These are phyloP conservation scores for Davidsoniella virescens DNA, from an alignment of 2,329 filamentous ascomycete genomes.

Conservation along the genomic window DNA sequence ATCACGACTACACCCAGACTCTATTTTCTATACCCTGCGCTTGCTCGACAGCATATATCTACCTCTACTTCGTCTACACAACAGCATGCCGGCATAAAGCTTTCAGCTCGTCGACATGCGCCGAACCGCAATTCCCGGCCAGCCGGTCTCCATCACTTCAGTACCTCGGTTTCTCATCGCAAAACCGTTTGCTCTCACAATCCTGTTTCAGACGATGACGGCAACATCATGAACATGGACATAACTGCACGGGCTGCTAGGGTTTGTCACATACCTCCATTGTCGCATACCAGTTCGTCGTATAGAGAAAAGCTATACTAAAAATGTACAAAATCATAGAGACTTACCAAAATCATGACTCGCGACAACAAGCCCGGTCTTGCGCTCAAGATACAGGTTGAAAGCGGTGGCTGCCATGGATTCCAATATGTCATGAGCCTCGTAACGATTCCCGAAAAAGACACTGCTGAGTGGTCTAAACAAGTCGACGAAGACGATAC, in stretches of 20 bases:
- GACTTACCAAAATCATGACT: constrained; percentile 60
- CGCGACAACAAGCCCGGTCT: constrained; percentile 60
- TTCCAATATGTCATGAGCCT: constrained; percentile 96
- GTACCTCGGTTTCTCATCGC: constrained; percentile 20
- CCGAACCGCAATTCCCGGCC: not conserved
- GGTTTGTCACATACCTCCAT: constrained; percentile 27
- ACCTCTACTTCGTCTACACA: not conserved
- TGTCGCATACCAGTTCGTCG: too few relatives aligned
- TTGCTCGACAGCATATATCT: constrained; percentile 1
- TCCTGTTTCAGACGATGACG: constrained; percentile 64
- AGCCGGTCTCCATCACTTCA: constrained; percentile 21
- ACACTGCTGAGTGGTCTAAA: constrained; percentile 21
- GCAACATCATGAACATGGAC: constrained; percentile 65
- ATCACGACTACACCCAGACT: constrained; percentile 19
- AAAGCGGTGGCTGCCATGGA: constrained; percentile 88
- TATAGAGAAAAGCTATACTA: too few relatives aligned
- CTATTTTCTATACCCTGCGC: constrained; percentile 26
- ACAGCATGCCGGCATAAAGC: too few relatives aligned
- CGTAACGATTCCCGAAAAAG: constrained; percentile 38
- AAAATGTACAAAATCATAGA: constrained; percentile 24
- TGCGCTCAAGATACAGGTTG: constrained; percentile 79
- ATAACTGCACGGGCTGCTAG: constrained; percentile 73
- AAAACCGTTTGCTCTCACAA: constrained; percentile 45
- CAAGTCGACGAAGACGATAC: constrained; percentile 60
- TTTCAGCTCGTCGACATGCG: not conserved